A percentile compares a stretch with the other conserved stretches of the same genome.
These are phyloP conservation scores for Rostrohypoxylon terebratum DNA, from an alignment of 495 filamentous ascomycete genomes.

Conservation along the genomic window DNA sequence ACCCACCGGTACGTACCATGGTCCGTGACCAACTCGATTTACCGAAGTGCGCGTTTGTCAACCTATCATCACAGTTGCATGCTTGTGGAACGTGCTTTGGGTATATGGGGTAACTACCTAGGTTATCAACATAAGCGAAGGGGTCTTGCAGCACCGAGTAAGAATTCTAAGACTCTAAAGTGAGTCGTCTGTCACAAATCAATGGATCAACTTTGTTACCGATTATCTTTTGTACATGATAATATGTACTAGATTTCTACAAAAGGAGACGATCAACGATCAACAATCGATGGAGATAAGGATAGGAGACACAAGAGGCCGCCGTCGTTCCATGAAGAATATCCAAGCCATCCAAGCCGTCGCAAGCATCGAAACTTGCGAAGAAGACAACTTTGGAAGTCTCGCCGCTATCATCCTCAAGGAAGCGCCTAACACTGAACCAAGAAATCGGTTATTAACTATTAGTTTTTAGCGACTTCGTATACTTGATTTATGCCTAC, in stretches of 20 bases:
- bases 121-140: slow-evolving; percentile 40
- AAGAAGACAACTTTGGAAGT: neutral
- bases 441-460: slow-evolving; percentile 25
- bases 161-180: slow-evolving; percentile 32
- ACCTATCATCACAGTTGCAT: slow-evolving; percentile 44
- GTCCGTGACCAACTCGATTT: slow-evolving; percentile 30
- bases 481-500: neutral
- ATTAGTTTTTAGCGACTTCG: neutral
- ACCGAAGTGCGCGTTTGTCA: slow-evolving; percentile 48
- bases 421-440: slow-evolving; percentile 9
- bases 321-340: slow-evolving; percentile 2
- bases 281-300: no score
- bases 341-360: no score
- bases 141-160: slow-evolving; percentile 33
- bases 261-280: slow-evolving; percentile 20
- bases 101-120: slow-evolving; percentile 48
- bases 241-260: neutral
- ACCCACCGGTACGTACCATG: slow-evolving; percentile 13
- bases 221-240: slow-evolving; percentile 12
- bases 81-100: slow-evolving; percentile 47
- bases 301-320: slow-evolving; percentile 7
- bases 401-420: slow-evolving; percentile 19
- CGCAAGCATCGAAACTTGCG: neutral
- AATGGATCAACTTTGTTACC: slow-evolving; percentile 19
- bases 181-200: slow-evolving; percentile 13